phyloP scores from a whole-genome alignment of 139 green algal species.

The Chlorella sorokiniana region DNA sequence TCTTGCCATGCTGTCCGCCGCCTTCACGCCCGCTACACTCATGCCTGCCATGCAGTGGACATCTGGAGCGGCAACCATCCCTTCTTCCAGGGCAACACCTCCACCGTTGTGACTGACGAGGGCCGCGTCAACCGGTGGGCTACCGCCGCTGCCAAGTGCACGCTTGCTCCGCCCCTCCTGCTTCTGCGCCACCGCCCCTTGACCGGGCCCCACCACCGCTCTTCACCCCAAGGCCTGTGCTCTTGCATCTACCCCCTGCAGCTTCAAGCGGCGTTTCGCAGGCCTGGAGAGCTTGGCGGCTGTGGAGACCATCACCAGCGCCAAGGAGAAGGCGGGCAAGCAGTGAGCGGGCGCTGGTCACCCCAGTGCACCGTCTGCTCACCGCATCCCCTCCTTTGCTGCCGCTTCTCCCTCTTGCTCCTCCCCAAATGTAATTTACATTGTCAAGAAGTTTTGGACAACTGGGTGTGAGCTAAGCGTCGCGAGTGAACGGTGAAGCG shows the following conservation, averaged over 20 bases:
- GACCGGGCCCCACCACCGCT: background rate
- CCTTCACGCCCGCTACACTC: background rate
- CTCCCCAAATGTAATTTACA: background rate
- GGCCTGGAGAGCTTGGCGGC: slow-evolving; percentile 56
- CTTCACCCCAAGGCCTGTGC: background rate
- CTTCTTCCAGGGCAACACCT: slow-evolving; percentile 84
- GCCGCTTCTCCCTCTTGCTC: background rate
- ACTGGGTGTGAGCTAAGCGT: background rate
- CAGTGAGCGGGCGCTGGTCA: slow-evolving; percentile 3
- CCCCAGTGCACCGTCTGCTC: too few relatives aligned
- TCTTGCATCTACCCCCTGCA: background rate
- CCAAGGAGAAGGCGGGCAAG: slow-evolving; percentile 23
- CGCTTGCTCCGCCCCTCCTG: background rate
- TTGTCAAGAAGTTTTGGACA: too few relatives aligned
- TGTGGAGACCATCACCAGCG: slow-evolving; percentile 42
- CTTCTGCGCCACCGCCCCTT: background rate
- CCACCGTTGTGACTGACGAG: slow-evolving; percentile 78
- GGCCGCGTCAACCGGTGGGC: slow-evolving; percentile 79
- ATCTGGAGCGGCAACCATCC: slow-evolving; percentile 98
- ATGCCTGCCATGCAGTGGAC: slow-evolving; percentile 83
- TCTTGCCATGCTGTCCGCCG: background rate
- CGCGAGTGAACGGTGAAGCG: too few relatives aligned
- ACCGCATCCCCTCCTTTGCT: background rate
- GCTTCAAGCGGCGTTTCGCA: slow-evolving; percentile 83
- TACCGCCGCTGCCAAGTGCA: background rate